A percentile compares a stretch with the other conserved stretches of the same genome.
Evolutionary conservation across 352 stramenopile genomes (phyloP).

Genomic region (Pythium aristosporum): DNA sequence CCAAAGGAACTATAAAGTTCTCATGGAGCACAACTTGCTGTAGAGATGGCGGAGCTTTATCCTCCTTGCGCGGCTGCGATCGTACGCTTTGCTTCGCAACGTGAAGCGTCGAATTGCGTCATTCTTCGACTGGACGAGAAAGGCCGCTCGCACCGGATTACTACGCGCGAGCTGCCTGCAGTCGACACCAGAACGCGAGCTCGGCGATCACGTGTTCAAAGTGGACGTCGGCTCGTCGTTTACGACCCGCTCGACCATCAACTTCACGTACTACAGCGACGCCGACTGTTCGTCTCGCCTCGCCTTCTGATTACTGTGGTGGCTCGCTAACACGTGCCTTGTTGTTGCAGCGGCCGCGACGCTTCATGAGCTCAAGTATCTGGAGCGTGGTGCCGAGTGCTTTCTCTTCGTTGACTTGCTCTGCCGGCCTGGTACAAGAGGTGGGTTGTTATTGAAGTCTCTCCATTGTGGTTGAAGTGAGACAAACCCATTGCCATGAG

Average conservation of each 20-base stretch:
- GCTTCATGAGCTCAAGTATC: conserved; percentile 71
- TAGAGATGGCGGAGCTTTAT: conserved; percentile 50
- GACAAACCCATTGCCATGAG: too few species aligned
- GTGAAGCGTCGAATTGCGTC: conserved; percentile 29
- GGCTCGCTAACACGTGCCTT: neutral
- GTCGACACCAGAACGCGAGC: conserved; percentile 35
- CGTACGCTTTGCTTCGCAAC: conserved; percentile 38
- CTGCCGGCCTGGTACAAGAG: conserved; percentile 50
- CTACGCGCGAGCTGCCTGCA: conserved; percentile 43
- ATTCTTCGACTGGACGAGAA: conserved; percentile 34
- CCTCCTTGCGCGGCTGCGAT: conserved; percentile 32
- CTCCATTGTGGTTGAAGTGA: neutral
- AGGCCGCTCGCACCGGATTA: conserved; percentile 43
- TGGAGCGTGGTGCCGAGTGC: conserved; percentile 66
- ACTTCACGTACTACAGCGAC: conserved; percentile 65
- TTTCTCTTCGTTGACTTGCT: conserved; percentile 64
- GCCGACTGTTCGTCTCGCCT: conserved; percentile 52
- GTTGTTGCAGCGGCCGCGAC: conserved; percentile 46
- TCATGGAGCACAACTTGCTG: neutral
- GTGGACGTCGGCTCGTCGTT: conserved; percentile 62
- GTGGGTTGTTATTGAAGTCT: conserved; percentile 22
- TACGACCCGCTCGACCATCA: conserved; percentile 43
- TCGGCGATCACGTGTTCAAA: conserved; percentile 66
- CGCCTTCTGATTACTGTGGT: neutral
- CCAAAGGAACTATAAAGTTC: too few species aligned